Percentiles rank a stretch among this genome's conserved stretches.
Conservation (phyloP, 2,329 filamentous ascomycete genomes). For the Chaetomiaceae sp. region DNA sequence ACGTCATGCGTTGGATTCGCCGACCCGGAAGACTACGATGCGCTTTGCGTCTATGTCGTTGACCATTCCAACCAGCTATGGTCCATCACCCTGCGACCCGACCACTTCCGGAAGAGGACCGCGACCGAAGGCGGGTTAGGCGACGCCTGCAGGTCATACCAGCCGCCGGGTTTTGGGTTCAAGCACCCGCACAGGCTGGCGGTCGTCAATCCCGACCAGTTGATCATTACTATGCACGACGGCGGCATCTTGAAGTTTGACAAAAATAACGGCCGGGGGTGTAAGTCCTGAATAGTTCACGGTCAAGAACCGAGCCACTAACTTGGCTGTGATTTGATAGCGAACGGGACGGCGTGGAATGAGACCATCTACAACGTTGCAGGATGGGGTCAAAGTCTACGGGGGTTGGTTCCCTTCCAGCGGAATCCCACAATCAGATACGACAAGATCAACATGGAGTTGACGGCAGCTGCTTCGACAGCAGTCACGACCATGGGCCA, state of each 20-base stretch:
- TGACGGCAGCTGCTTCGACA: constrained; percentile 62
- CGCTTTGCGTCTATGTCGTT: constrained; percentile 73
- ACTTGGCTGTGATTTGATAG: constrained; percentile 8
- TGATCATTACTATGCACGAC: constrained; percentile 78
- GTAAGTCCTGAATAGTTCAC: constrained; percentile 34
- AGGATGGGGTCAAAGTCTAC: constrained; percentile 64
- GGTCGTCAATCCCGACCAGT: constrained; percentile 65
- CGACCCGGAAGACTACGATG: constrained; percentile 73
- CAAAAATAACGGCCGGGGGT: constrained; percentile 46
- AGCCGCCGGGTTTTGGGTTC: constrained; percentile 69
- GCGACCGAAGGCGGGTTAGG: constrained; percentile 69
- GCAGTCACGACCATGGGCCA: constrained; percentile 50
- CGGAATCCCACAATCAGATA: constrained; percentile 60
- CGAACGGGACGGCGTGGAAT: constrained; percentile 49
- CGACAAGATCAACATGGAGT: constrained; percentile 61
- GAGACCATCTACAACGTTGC: constrained; percentile 71
- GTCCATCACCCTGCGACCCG: constrained; percentile 75
- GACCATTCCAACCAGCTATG: constrained; percentile 77
- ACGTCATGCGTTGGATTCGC: constrained; percentile 76
- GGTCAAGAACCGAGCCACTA: constrained; percentile 4
- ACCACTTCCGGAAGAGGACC: constrained; percentile 69
- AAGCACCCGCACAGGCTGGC: constrained; percentile 77
- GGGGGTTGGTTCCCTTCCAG: constrained; percentile 63
- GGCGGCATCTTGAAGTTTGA: constrained; percentile 70
- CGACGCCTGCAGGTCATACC: constrained; percentile 71